A percentile compares a stretch with the other conserved stretches of the same genome.
Evolutionary conservation across 2,329 filamentous ascomycete species (phyloP).

Genomic region (Xylariaceae sp.): DNA sequence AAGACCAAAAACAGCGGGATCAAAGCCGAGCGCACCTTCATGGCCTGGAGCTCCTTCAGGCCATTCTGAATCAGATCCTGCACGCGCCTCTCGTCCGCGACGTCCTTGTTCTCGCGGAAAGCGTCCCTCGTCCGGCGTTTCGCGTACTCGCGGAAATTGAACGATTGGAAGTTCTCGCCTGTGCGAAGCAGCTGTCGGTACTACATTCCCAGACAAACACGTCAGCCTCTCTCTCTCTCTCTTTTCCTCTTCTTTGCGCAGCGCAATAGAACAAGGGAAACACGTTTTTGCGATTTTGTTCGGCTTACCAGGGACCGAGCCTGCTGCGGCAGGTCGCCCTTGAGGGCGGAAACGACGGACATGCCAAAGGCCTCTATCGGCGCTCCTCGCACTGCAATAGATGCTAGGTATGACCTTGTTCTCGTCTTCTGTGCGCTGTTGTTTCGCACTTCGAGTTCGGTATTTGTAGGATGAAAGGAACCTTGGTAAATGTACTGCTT

Average conservation of each 20-base stretch:
- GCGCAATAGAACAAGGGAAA: not conserved
- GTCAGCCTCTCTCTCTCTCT: too few relatives aligned
- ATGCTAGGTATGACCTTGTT: not conserved
- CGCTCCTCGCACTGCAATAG: too few relatives aligned
- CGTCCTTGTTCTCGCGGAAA: slow-evolving; percentile 73
- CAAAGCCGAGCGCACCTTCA: slow-evolving; percentile 63
- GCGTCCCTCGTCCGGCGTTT: slow-evolving; percentile 84
- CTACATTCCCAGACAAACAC: slow-evolving; percentile 40
- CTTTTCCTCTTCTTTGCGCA: not conserved
- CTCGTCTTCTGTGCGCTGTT: not conserved
- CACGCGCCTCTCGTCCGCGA: slow-evolving; percentile 68
- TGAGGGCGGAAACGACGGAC: slow-evolving; percentile 36
- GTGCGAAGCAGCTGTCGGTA: slow-evolving; percentile 90
- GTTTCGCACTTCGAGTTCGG: too few relatives aligned
- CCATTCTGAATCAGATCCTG: slow-evolving; percentile 89
- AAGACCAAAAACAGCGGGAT: not conserved
- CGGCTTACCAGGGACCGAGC: slow-evolving; percentile 50
- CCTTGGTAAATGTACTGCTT: too few relatives aligned
- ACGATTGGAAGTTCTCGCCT: slow-evolving; percentile 79
- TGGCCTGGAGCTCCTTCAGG: slow-evolving; percentile 73
- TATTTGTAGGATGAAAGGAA: too few relatives aligned
- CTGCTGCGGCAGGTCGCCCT: slow-evolving; percentile 53
- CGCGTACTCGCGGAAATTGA: slow-evolving; percentile 98
- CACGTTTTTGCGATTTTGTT: not conserved
- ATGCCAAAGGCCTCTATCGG: slow-evolving; percentile 18